Evolutionary conservation across 148 eudicot genomes (phyloP).

Genomic region (Rheum nobile): DNA sequence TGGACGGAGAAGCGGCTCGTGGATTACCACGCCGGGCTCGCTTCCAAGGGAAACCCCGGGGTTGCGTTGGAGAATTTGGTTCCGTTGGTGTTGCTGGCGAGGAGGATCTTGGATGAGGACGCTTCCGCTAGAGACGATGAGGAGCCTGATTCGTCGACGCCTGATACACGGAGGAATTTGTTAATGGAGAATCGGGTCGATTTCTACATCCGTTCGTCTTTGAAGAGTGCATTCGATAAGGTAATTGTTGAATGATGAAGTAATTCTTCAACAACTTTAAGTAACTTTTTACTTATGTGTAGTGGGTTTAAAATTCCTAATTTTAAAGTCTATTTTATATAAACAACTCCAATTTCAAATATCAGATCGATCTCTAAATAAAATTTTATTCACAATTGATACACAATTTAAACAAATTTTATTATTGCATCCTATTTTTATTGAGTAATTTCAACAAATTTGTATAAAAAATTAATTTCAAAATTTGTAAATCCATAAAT

Average conservation of each 20-base stretch:
- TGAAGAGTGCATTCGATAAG: constrained; percentile 59
- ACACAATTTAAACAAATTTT: no score
- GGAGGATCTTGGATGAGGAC: constrained; percentile 64
- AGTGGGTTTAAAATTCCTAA: no score
- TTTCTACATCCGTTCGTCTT: constrained; percentile 55
- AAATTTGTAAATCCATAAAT: no score
- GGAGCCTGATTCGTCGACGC: constrained; percentile 1
- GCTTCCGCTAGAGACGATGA: constrained; percentile 21
- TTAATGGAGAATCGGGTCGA: constrained; percentile 49
- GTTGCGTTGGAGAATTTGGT: constrained; percentile 45
- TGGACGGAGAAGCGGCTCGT: constrained; percentile 69
- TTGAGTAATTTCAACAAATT: no score
- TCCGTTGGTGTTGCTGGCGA: constrained; percentile 45
- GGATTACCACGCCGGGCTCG: constrained; percentile 40
- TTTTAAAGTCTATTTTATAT: no score
- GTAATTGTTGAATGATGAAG: constrained; percentile 15
- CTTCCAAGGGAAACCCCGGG: constrained; percentile 20
- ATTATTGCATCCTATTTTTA: no score
- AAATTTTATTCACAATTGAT: no score
- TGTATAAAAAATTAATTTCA: no score
- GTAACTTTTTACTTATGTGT: no score
- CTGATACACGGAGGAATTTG: not conserved
- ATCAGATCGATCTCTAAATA: no score
- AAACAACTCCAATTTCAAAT: no score
- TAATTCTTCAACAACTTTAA: no score